These are phyloP conservation scores for Saccharomyces hybrid DNA, from an alignment of 1,139 yeast genomes.

Conservation along the genomic window DNA sequence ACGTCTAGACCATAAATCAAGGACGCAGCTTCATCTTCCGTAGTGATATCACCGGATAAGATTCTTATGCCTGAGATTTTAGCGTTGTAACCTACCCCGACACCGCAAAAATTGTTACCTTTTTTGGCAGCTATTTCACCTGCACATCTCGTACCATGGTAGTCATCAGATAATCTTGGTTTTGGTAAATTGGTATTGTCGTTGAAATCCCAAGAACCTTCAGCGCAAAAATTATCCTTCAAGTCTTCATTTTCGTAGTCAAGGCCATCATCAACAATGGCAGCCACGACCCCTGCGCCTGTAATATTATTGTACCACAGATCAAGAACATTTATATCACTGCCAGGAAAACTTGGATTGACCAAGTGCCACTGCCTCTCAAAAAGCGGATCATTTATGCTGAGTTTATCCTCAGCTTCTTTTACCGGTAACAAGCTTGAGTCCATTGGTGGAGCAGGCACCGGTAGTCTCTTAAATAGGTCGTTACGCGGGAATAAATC, in stretches of 20 bases:
- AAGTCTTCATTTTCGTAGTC: conserved; percentile 75
- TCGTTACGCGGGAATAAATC: conserved; percentile 40
- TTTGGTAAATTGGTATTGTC: conserved; percentile 65
- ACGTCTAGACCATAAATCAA: conserved; percentile 68
- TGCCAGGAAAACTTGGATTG: conserved; percentile 63
- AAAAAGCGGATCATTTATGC: conserved; percentile 75
- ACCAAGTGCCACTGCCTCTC: conserved; percentile 83
- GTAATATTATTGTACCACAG: conserved; percentile 79
- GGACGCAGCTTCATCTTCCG: conserved; percentile 88
- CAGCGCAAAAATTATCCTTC: conserved; percentile 56
- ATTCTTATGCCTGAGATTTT: conserved; percentile 88
- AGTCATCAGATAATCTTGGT: conserved; percentile 76
- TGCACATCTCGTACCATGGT: conserved; percentile 97
- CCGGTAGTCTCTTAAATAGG: conserved; percentile 41
- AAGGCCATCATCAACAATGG: conserved; percentile 90
- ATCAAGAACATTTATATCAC: conserved; percentile 81
- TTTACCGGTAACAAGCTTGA: conserved; percentile 40
- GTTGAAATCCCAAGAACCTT: conserved; percentile 90
- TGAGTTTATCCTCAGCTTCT: conserved; percentile 45
- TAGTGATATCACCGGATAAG: conserved; percentile 66
- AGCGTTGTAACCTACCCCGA: conserved; percentile 87
- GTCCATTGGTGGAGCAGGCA: conserved; percentile 34
- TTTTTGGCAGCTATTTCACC: conserved; percentile 93
- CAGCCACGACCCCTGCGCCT: conserved; percentile 76
- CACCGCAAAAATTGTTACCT: conserved; percentile 76